Conservation (phyloP, 768 basidiomycete genomes). For the Mycena galopus region DNA sequence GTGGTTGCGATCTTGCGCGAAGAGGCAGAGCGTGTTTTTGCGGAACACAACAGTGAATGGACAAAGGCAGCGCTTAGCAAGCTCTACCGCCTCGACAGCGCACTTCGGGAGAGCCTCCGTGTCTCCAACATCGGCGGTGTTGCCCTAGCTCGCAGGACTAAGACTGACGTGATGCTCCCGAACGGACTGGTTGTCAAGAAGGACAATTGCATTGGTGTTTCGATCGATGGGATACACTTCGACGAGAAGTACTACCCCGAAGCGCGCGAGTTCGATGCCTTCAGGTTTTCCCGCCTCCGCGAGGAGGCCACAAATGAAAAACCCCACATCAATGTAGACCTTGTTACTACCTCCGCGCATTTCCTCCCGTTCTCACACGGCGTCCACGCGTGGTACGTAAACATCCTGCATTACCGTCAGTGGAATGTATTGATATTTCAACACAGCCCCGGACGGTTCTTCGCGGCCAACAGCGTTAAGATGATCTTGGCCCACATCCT, state of each 20-base stretch:
- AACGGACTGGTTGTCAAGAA: constrained; percentile 29
- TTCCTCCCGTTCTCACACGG: constrained; percentile 29
- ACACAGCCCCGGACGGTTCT: constrained; percentile 19
- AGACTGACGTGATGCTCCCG: constrained; percentile 17
- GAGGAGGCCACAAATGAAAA: constrained; percentile 21
- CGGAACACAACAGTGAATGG: constrained; percentile 31
- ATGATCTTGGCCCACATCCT: constrained; percentile 20
- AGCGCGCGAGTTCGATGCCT: constrained; percentile 18
- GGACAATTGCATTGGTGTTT: constrained; percentile 17
- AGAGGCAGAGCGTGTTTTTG: constrained; percentile 21
- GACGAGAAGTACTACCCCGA: constrained; percentile 24
- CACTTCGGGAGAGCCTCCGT: constrained; percentile 28
- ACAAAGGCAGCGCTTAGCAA: constrained; percentile 29
- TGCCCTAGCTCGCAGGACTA: constrained; percentile 19
- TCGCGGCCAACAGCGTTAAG: constrained; percentile 22
- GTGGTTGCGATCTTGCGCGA: constrained; percentile 24
- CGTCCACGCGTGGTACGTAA: constrained; percentile 22
- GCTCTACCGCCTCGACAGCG: constrained; percentile 32
- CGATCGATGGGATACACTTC: constrained; percentile 33
- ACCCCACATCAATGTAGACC: constrained; percentile 22
- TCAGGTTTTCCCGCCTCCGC: constrained; percentile 28
- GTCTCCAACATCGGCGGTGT: constrained; percentile 28
- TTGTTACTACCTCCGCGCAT: constrained; percentile 26
- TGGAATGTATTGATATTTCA: not conserved
- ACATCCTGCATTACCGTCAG: not conserved